These are phyloP conservation scores for Lachnellula cervina DNA, from an alignment of 2,329 filamentous ascomycete genomes.

Conservation along the genomic window DNA sequence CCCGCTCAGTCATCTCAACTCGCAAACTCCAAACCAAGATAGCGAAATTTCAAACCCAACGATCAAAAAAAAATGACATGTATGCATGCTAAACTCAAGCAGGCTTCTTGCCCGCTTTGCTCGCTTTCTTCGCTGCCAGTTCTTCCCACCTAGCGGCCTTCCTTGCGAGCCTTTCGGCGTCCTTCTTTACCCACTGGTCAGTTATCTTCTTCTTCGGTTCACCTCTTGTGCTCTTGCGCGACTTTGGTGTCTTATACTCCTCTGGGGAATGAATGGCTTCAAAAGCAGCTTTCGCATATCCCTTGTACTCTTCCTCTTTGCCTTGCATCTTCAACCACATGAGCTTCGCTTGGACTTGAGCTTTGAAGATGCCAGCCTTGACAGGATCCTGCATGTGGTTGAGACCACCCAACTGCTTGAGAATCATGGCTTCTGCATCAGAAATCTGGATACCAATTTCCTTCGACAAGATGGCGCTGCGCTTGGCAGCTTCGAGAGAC, in stretches of 20 bases:
- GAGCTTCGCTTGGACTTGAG: slow-evolving; percentile 52
- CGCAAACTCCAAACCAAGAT: slow-evolving; percentile 7
- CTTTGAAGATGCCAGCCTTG: slow-evolving; percentile 43
- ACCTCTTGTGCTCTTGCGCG: slow-evolving; percentile 6
- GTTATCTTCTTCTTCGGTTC: slow-evolving; percentile 9
- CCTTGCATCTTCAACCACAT: slow-evolving; percentile 53
- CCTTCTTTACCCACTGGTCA: slow-evolving; percentile 7
- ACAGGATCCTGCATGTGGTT: slow-evolving; percentile 39
- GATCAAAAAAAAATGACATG: neutral
- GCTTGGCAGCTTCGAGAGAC: slow-evolving; percentile 27
- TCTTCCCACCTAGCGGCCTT: slow-evolving; percentile 15
- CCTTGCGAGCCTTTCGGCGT: slow-evolving; percentile 7
- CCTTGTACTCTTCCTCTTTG: slow-evolving; percentile 41
- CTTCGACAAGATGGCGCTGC: slow-evolving; percentile 25
- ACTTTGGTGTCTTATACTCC: neutral
- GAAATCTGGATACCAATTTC: slow-evolving; percentile 22
- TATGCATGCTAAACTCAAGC: neutral
- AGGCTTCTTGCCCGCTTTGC: slow-evolving; percentile 1
- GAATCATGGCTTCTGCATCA: slow-evolving; percentile 33
- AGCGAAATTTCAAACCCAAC: slow-evolving; percentile 1
- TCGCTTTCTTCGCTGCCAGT: slow-evolving; percentile 4
- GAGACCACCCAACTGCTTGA: slow-evolving; percentile 31
- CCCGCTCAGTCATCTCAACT: neutral
- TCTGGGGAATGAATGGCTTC: slow-evolving; percentile 12
- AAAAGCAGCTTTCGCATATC: slow-evolving; percentile 45